Evolutionary conservation across 805 yeast species (phyloP).

Genomic region (Starmerella sirachaensis): DNA sequence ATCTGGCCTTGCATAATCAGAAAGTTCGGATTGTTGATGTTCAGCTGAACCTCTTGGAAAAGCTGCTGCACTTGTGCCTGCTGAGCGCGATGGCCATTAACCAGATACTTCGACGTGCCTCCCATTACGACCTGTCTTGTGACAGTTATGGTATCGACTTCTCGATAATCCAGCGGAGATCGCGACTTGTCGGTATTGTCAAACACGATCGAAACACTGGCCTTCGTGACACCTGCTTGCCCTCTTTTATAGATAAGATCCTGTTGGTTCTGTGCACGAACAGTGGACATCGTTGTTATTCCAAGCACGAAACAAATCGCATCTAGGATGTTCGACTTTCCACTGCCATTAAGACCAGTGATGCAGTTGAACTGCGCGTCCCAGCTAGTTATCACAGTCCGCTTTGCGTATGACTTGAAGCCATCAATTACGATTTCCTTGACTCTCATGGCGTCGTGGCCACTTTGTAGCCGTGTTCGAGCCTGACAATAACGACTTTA

Average conservation of each 20-base stretch:
- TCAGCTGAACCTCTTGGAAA: conserved; percentile 88
- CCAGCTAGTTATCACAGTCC: conserved; percentile 93
- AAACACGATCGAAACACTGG: conserved; percentile 90
- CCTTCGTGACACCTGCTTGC: conserved; percentile 95
- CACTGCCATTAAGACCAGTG: conserved; percentile 95
- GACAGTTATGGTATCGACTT: conserved; percentile 56
- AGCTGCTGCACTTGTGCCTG: conserved; percentile 82
- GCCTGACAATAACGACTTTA: no score
- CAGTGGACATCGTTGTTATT: conserved; percentile 85
- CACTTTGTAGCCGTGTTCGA: no score
- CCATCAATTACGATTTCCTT: conserved; percentile 96
- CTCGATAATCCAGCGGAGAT: conserved; percentile 82
- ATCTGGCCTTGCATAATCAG: conserved; percentile 98
- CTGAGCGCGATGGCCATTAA: conserved; percentile 93
- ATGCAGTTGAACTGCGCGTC: conserved; percentile 94
- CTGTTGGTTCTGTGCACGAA: conserved; percentile 83
- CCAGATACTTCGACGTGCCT: conserved; percentile 80
- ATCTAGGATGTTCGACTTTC: conserved; percentile 90
- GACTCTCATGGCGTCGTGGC: no score
- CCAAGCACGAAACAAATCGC: conserved; percentile 98
- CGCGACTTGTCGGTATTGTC: conserved; percentile 66
- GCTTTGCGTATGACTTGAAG: conserved; percentile 91
- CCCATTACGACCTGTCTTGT: conserved; percentile 86
- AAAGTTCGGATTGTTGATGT: conserved; percentile 93
- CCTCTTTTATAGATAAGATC: conserved; percentile 95